Conservation (phyloP, 2,329 filamentous ascomycete species). For the Epichloe aotearoae region DNA sequence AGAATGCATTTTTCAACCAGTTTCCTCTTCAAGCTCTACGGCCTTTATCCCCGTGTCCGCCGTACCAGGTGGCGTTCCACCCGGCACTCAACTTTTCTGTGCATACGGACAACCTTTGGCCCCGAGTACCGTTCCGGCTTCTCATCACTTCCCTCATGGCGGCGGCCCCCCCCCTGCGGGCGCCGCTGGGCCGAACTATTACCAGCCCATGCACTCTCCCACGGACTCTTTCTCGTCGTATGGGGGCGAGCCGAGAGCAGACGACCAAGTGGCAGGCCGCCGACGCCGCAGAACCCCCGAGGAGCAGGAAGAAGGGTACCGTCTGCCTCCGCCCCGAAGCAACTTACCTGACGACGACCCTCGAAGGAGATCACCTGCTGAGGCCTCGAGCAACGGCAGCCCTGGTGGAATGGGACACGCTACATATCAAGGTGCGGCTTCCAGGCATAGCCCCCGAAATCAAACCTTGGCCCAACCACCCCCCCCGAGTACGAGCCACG, state of each 20-base stretch:
- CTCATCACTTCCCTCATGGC: constrained; percentile 11
- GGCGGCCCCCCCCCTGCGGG: constrained; percentile 10
- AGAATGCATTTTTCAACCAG: constrained; percentile 48
- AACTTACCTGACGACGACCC: constrained; percentile 33
- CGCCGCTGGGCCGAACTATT: constrained; percentile 25
- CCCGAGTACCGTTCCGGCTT: constrained; percentile 16
- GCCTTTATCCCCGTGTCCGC: constrained; percentile 47
- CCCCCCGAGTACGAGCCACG: constrained; percentile 12
- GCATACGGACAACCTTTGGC: constrained; percentile 43
- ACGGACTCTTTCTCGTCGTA: constrained; percentile 29
- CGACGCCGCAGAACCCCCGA: constrained; percentile 24
- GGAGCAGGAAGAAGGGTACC: constrained; percentile 28
- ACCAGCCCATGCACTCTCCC: constrained; percentile 30
- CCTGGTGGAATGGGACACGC: constrained; percentile 28
- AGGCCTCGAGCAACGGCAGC: constrained; percentile 34
- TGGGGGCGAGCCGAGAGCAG: constrained; percentile 18
- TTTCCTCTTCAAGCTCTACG: constrained; percentile 40
- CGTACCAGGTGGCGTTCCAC: constrained; percentile 42
- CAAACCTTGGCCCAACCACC: constrained; percentile 18
- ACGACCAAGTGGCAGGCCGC: constrained; percentile 19
- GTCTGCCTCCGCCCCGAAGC: constrained; percentile 30
- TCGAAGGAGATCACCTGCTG: constrained; percentile 37
- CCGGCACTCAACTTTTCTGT: constrained; percentile 42
- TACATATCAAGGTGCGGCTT: constrained; percentile 21
- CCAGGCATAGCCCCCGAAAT: constrained; percentile 25